Percentiles rank a stretch among this genome's conserved stretches.
Evolutionary conservation across 1,284 basidiomycete genomes (phyloP).

Genomic region (Boletus hoseneyae): DNA sequence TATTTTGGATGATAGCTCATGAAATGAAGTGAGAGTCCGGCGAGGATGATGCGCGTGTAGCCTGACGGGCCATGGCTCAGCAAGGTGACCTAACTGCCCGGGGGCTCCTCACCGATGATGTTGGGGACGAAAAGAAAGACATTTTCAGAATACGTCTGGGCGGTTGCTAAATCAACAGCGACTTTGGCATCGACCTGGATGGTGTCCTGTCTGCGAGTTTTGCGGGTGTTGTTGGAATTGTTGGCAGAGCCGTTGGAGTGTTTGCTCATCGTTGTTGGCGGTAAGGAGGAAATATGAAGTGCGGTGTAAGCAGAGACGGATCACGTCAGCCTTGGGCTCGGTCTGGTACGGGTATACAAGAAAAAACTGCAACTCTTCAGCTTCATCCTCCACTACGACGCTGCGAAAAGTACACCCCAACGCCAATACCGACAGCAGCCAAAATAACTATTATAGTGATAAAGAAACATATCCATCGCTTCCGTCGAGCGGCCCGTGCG

Average conservation of each 20-base stretch:
- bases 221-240: slow-evolving; percentile 11
- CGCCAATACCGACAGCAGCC: slow-evolving; percentile 27
- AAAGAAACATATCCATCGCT: slow-evolving; percentile 76
- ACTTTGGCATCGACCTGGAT: slow-evolving; percentile 75
- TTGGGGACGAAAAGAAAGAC: slow-evolving; percentile 97
- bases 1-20: slow-evolving; percentile 95
- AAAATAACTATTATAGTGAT: slow-evolving; percentile 29
- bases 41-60: slow-evolving; percentile 89
- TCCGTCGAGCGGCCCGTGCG: slow-evolving; percentile 69
- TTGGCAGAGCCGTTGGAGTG: slow-evolving; percentile 27
- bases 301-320: background rate
- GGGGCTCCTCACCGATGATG: slow-evolving; percentile 70
- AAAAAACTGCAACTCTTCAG: background rate
- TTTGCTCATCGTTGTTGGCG: slow-evolving; percentile 26
- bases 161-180: slow-evolving; percentile 80
- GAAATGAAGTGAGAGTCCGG: slow-evolving; percentile 85
- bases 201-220: slow-evolving; percentile 30
- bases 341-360: background rate
- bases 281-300: background rate
- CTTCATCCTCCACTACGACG: slow-evolving; percentile 6
- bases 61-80: slow-evolving; percentile 44
- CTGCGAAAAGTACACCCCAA: slow-evolving; percentile 31
- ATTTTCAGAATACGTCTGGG: slow-evolving; percentile 83
- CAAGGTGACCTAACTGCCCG: background rate
- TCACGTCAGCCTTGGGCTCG: slow-evolving; percentile 24